Conservation (phyloP, 2,329 filamentous ascomycete species). For the Curvularia verruculosa region DNA sequence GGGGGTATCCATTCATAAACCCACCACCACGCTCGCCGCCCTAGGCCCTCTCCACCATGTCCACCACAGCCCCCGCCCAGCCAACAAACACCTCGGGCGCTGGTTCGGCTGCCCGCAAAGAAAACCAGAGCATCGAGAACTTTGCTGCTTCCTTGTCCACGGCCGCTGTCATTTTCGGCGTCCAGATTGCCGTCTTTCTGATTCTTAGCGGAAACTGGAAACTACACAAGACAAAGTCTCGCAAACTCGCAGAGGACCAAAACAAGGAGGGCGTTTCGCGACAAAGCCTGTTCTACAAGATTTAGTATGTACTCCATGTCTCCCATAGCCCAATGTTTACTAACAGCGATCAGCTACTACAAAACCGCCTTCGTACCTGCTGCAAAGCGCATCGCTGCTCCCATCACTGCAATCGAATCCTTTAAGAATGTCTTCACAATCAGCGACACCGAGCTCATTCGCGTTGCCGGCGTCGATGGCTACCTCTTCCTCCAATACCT, state of each 20-base stretch:
- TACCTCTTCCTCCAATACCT: conserved; percentile 97
- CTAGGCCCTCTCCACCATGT: conserved; percentile 16
- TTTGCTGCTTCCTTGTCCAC: conserved; percentile 47
- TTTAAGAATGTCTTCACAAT: conserved; percentile 64
- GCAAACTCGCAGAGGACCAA: conserved; percentile 21
- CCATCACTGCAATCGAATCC: conserved; percentile 45
- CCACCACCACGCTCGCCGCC: conserved; percentile 7
- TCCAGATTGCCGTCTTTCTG: conserved; percentile 43
- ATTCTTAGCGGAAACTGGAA: conserved; percentile 50
- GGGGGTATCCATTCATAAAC: conserved; percentile 10
- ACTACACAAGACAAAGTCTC: conserved; percentile 26
- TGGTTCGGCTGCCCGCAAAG: conserved; percentile 18
- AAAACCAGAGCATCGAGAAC: conserved; percentile 47
- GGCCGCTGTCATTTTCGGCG: conserved; percentile 45
- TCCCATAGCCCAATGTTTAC: conserved; percentile 3
- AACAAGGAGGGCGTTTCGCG: conserved; percentile 28
- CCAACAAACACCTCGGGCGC: conserved; percentile 3
- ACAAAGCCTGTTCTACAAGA: conserved; percentile 47
- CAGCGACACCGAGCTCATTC: conserved; percentile 83
- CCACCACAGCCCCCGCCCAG: conserved; percentile 6
- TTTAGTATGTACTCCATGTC: conserved; percentile 38
- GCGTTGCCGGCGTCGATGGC: conserved; percentile 93
- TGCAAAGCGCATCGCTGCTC: conserved; percentile 43
- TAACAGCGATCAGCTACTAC: conserved; percentile 43
- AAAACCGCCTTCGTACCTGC: conserved; percentile 48